phyloP scores from a whole-genome alignment of 768 basidiomycete genomes.

The Mycena pura region DNA sequence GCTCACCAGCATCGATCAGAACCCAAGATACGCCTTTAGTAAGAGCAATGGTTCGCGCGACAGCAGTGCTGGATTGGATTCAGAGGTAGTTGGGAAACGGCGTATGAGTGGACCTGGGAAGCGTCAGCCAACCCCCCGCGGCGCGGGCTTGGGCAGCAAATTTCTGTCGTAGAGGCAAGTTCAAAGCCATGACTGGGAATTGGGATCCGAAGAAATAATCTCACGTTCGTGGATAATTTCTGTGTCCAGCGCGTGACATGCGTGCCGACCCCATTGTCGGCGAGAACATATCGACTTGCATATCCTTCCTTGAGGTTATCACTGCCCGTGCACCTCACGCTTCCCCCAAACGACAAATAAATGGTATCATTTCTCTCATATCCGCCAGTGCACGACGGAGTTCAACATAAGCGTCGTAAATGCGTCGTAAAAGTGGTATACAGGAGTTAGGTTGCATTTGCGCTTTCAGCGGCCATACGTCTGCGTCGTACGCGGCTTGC shows the following conservation, averaged over 20 bases:
- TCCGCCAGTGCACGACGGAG: too few relatives aligned
- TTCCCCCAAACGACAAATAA: too few relatives aligned
- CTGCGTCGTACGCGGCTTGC: conserved; percentile 1
- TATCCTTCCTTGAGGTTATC: too few relatives aligned
- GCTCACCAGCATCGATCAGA: conserved; percentile 31
- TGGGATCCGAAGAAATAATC: background rate
- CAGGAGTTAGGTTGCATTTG: background rate
- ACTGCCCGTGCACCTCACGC: too few relatives aligned
- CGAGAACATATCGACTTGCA: too few relatives aligned
- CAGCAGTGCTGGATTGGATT: conserved; percentile 23
- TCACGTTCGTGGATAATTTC: too few relatives aligned
- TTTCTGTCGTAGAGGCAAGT: conserved; percentile 30
- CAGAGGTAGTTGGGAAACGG: background rate
- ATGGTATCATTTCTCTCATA: too few relatives aligned
- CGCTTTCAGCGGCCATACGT: background rate
- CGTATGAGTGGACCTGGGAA: conserved; percentile 20
- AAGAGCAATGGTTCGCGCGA: conserved; percentile 29
- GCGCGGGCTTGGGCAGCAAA: conserved; percentile 24
- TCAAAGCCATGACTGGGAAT: conserved; percentile 25
- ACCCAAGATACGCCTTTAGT: conserved; percentile 31
- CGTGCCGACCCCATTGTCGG: too few relatives aligned
- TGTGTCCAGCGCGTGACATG: background rate
- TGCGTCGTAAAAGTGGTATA: background rate
- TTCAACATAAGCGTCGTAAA: background rate
- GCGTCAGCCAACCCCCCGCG: conserved; percentile 32